Evolutionary conservation across 2,329 filamentous ascomycete species (phyloP), one percentile per base, ranked within the genome.

Genomic region (Fusarium sp.): DNA sequence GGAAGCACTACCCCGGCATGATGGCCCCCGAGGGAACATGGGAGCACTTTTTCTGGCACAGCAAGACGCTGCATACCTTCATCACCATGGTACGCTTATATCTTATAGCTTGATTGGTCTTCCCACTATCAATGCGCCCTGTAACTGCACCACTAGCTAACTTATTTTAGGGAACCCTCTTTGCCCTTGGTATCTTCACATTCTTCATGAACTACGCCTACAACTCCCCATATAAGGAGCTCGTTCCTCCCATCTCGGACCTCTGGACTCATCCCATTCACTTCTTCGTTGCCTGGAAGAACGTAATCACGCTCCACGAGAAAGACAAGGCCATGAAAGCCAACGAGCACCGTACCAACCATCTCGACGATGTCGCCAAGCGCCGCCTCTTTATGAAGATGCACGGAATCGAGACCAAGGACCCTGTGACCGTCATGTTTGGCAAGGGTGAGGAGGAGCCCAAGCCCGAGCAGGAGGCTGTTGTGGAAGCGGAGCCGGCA

Each of bases 291-390:
- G 88, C 89, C 61, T 90, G 90, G 76, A 76, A 91, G 67, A 86
- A 93, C 62, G 92, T 97, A 59, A 88, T 95, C 76, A 85, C 88
- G 65, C 86, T 97, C 82, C 91, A 97, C 77, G 87, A 92, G 71
- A 86, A 89, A 73, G 90, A 94, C 79, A 88, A 88, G 70, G 90
- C 89, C 30, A 84, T 87, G 69, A 82, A 89, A 76, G 91, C 91
- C 28, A 84, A 86, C 54, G 92, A 94, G 80, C 89, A 89, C 81
- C 88, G 94, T 58, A 88, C 89, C 75, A 86, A 86, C 76, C 90
- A 89, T 71, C 85, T 93, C 58, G 93, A 97, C 72, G 96, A 99
- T 81, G 91, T 96, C 28, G 88, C 91, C 79, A 97, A 98, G 88
- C 87, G 95, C 75, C 88, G 88, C 65, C 90, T 92, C 79, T 99